phyloP scores from a whole-genome alignment of 257 asterid genomes.

The Leonotis leonurus region DNA sequence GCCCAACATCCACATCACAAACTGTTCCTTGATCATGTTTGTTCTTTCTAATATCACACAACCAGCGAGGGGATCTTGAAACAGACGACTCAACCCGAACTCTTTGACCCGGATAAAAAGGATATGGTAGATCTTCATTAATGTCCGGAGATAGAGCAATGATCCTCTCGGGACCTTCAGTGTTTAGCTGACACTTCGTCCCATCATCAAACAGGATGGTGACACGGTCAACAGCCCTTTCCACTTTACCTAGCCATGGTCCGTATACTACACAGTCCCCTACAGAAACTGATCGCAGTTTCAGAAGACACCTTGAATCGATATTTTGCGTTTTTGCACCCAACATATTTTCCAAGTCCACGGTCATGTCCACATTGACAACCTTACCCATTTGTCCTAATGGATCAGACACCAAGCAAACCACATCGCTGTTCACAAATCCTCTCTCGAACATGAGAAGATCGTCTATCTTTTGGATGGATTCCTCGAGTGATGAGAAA shows the following conservation, averaged over 20 bases:
- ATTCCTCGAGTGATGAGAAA: conserved; percentile 79
- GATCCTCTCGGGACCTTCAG: conserved; percentile 48
- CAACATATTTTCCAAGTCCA: conserved; percentile 59
- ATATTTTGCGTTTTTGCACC: conserved; percentile 48
- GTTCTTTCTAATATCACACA: conserved; percentile 47
- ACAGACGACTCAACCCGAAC: conserved; percentile 47
- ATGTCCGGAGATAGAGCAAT: conserved; percentile 50
- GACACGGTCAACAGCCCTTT: conserved; percentile 49
- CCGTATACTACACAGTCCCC: conserved; percentile 64
- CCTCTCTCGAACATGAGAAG: conserved; percentile 80
- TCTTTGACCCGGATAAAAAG: conserved; percentile 81
- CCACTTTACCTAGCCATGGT: conserved; percentile 85
- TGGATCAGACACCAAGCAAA: conserved; percentile 63
- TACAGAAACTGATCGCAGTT: conserved; percentile 47
- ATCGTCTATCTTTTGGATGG: conserved; percentile 73
- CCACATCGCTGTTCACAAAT: conserved; percentile 60
- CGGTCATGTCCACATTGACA: conserved; percentile 45
- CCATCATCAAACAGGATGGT: conserved; percentile 69
- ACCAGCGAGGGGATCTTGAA: conserved; percentile 50
- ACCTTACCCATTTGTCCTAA: conserved; percentile 74
- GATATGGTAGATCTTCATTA: conserved; percentile 68
- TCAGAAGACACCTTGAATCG: conserved; percentile 40
- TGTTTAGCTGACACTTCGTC: conserved; percentile 34
- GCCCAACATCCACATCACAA: conserved; percentile 59
- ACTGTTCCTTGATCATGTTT: conserved; percentile 52